Conservation (phyloP, 192 early-diverging fungal genomes). For the Coemansia sp. region DNA sequence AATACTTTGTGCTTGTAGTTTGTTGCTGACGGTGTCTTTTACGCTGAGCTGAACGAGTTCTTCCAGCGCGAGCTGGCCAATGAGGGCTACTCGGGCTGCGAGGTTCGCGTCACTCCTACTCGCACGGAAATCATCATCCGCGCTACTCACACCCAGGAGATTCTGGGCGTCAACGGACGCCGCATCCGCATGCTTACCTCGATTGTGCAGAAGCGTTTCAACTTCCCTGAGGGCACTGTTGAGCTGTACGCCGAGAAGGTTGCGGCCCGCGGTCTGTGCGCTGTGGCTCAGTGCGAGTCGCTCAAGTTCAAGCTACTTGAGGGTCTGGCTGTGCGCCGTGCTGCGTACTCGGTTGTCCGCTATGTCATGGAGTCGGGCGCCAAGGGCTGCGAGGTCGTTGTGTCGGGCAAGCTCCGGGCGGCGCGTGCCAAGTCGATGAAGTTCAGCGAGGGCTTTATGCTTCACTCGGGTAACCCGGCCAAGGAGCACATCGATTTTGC, state of each 20-base stretch:
- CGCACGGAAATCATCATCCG: conserved; percentile 99
- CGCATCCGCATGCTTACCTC: conserved; percentile 98
- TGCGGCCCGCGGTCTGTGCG: conserved; percentile 94
- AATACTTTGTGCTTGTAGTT: conserved; percentile 64
- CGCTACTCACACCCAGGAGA: conserved; percentile 96
- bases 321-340: conserved; percentile 95
- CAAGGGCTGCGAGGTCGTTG: conserved; percentile 99
- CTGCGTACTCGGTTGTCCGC: conserved; percentile 97
- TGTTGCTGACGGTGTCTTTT: conserved; percentile 99
- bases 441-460: conserved; percentile 99
- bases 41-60: conserved; percentile 99
- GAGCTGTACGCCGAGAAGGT: conserved; percentile 99
- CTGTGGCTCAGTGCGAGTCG: conserved; percentile 98
- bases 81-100: conserved; percentile 99
- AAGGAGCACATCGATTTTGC: conserved; percentile 94
- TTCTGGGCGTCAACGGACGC: conserved; percentile 97
- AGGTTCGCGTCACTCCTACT: conserved; percentile 98
- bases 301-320: conserved; percentile 97
- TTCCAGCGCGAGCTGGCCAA: conserved; percentile 94
- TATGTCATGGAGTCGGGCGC: conserved; percentile 99
- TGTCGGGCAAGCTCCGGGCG: conserved; percentile 99
- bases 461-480: conserved; percentile 99
- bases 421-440: conserved; percentile 99
- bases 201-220: conserved; percentile 99
- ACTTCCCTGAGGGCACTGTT: conserved; percentile 97